Evolutionary conservation across 495 filamentous ascomycete species (phyloP).

Genomic region (Halenospora varia): DNA sequence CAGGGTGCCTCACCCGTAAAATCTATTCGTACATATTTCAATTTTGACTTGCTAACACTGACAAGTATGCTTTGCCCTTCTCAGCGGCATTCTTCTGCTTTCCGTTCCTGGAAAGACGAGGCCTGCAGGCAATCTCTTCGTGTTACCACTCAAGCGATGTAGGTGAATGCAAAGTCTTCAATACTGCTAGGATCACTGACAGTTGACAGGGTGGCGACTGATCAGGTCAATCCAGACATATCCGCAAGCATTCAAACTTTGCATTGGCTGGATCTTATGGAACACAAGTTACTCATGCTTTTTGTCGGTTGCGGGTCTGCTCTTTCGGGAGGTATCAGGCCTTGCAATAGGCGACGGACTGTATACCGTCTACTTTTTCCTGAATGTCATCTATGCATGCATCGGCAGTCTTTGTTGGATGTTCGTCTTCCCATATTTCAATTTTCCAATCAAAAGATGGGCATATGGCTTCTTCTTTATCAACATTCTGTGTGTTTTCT

Average conservation of each 20-base stretch:
- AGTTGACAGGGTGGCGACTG: slow-evolving; percentile 10
- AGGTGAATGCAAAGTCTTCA: neutral
- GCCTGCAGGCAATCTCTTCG: slow-evolving; percentile 10
- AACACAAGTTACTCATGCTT: slow-evolving; percentile 23
- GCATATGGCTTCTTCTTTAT: slow-evolving; percentile 20
- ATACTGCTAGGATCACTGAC: neutral
- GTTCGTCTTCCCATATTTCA: slow-evolving; percentile 16
- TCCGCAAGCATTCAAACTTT: slow-evolving; percentile 25
- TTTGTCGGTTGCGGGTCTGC: slow-evolving; percentile 11
- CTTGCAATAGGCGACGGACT: slow-evolving; percentile 13
- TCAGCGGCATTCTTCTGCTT: slow-evolving; percentile 19
- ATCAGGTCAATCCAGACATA: slow-evolving; percentile 16
- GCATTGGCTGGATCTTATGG: slow-evolving; percentile 28
- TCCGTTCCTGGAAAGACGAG: slow-evolving; percentile 13
- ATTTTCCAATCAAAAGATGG: slow-evolving; percentile 17
- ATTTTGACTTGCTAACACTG: neutral
- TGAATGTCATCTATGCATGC: slow-evolving; percentile 18
- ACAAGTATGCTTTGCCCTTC: slow-evolving; percentile 7
- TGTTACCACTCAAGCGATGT: slow-evolving; percentile 23
- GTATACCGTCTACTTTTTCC: slow-evolving; percentile 23
- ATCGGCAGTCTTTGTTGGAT: slow-evolving; percentile 21
- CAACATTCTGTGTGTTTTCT: slow-evolving; percentile 20
- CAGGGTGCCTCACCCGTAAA: slow-evolving; percentile 17
- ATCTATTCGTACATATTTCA: neutral
- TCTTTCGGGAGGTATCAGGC: slow-evolving; percentile 24